Evolutionary conservation across 106 monocot genomes (phyloP).

Genomic region (Allium fistulosum): DNA sequence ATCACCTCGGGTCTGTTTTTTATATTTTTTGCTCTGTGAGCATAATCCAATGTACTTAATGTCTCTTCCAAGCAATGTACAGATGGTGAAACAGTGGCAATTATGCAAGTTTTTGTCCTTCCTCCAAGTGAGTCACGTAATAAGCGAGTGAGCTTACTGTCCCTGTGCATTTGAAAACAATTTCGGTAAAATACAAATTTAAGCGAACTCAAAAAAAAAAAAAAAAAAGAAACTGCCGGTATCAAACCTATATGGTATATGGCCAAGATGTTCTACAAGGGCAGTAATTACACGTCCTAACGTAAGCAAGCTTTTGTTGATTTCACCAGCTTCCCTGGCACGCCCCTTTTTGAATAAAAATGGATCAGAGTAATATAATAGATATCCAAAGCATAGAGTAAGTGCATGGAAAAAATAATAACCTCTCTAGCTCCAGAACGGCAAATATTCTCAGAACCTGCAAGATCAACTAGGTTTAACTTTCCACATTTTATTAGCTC

Average conservation of each 20-base stretch:
- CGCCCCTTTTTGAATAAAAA: conserved; percentile 37
- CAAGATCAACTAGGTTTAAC: conserved; percentile 93
- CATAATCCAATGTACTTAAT: conserved; percentile 97
- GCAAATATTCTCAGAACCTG: conserved; percentile 96
- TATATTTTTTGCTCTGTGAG: conserved; percentile 96
- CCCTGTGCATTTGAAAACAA: conserved; percentile 40
- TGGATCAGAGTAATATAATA: background rate
- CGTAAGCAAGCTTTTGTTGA: conserved; percentile 87
- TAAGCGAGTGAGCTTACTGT: conserved; percentile 90
- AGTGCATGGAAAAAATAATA: background rate
- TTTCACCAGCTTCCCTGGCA: conserved; percentile 92
- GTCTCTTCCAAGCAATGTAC: conserved; percentile 97
- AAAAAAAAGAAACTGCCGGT: background rate
- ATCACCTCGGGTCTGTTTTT: conserved; percentile 95
- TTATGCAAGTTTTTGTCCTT: conserved; percentile 97
- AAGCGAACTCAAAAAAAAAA: background rate
- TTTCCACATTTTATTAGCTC: conserved; percentile 98
- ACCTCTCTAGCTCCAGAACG: conserved; percentile 97
- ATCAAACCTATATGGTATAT: conserved; percentile 68
- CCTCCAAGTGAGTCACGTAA: conserved; percentile 97
- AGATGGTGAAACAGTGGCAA: conserved; percentile 97
- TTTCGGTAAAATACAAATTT: background rate
- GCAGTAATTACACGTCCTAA: conserved; percentile 87
- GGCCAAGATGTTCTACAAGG: conserved; percentile 81
- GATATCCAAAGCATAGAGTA: background rate